phyloP scores from a whole-genome alignment of 352 stramenopile species.

The Globisporangium apiculatum region DNA sequence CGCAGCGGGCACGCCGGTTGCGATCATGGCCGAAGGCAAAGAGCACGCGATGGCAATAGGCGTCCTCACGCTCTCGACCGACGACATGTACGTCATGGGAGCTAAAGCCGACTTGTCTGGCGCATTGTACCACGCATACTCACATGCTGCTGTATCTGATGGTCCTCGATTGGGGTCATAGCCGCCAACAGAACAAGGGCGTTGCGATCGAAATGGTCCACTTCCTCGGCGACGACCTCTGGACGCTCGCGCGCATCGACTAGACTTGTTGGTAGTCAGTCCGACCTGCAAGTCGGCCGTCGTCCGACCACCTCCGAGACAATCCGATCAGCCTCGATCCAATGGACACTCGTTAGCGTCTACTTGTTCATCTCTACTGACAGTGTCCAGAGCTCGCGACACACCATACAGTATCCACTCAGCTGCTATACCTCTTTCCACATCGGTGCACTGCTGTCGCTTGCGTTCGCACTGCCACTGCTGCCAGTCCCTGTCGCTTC shows the following conservation, averaged over 20 bases:
- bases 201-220: conserved; percentile 96
- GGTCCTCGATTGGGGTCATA: too few relatives aligned
- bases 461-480: conserved; percentile 2
- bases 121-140: too few relatives aligned
- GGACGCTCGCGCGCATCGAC: conserved; percentile 78
- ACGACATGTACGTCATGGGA: conserved; percentile 85
- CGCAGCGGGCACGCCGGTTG: conserved; percentile 75
- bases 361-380: background rate
- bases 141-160: background rate
- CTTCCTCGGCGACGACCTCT: conserved; percentile 97
- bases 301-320: too few relatives aligned
- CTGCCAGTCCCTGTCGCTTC: background rate
- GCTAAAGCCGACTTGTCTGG: too few relatives aligned
- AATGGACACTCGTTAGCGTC: background rate
- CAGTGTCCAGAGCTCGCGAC: too few relatives aligned
- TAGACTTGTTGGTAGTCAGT: conserved; percentile 8
- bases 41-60: conserved; percentile 95
- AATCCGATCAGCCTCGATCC: too few relatives aligned
- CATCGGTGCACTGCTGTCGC: conserved; percentile 9
- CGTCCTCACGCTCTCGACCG: conserved; percentile 94
- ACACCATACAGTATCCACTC: too few relatives aligned
- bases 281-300: too few relatives aligned
- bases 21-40: conserved; percentile 98
- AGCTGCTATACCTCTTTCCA: conserved; percentile 29
- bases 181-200: conserved; percentile 90